Evolutionary conservation across 2,329 filamentous ascomycete species (phyloP).

Genomic region (Alternaria panax): DNA sequence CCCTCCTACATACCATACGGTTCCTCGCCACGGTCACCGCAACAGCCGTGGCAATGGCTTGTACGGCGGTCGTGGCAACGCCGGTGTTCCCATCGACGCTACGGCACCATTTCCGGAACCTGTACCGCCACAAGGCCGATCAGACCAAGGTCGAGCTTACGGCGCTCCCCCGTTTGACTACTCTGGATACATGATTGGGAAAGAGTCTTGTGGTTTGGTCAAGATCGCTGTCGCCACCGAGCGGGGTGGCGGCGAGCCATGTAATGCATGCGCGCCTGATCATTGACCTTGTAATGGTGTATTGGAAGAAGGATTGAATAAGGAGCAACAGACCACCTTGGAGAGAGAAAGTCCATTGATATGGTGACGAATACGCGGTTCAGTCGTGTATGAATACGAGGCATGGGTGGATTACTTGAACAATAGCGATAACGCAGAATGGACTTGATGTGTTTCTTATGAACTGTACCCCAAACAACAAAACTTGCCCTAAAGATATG

Average conservation of each 20-base stretch:
- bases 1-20: neutral
- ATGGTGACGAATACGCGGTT: neutral
- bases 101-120: conserved; percentile 44
- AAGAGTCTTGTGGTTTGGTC: conserved; percentile 10
- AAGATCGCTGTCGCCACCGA: conserved; percentile 9
- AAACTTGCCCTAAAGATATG: neutral
- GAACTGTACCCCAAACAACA: neutral
- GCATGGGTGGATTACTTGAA: neutral
- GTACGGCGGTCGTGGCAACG: conserved; percentile 20
- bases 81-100: conserved; percentile 40
- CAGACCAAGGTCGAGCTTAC: neutral
- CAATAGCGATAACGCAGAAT: conserved; percentile 1
- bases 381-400: conserved; percentile 1
- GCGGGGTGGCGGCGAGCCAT: conserved; percentile 5
- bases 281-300: neutral
- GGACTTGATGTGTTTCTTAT: neutral
- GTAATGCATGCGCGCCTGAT: conserved; percentile 11
- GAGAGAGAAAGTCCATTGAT: neutral
- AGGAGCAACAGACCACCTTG: neutral
- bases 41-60: conserved; percentile 32
- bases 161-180: neutral
- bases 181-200: conserved; percentile 6
- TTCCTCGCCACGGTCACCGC: conserved; percentile 6
- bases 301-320: neutral
- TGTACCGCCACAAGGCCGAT: conserved; percentile 33